Conservation (phyloP, 2,329 filamentous ascomycete genomes). For the Thielaviopsis populi region DNA sequence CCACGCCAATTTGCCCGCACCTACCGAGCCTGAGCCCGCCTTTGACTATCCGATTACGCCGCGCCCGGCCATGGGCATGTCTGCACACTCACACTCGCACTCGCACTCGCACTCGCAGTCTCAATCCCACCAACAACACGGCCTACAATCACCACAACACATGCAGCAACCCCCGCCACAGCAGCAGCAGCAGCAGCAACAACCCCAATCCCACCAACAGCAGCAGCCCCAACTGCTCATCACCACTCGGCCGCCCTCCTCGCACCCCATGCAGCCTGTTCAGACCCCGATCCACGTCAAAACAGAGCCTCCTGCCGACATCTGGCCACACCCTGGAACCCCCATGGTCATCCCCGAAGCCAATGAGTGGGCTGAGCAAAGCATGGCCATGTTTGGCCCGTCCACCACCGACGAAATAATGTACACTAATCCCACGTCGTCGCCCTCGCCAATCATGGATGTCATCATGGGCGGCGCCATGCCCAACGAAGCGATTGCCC, state of each 20-base stretch:
- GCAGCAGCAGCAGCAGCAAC: slow-evolving; percentile 12
- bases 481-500: slow-evolving; percentile 8
- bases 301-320: slow-evolving; percentile 16
- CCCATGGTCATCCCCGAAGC: slow-evolving; percentile 29
- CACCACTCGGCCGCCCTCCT: slow-evolving; percentile 9
- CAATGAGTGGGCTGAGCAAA: slow-evolving; percentile 26
- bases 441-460: slow-evolving; percentile 10
- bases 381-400: slow-evolving; percentile 14
- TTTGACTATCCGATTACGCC: slow-evolving; percentile 9
- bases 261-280: slow-evolving; percentile 13
- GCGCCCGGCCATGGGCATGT: background rate
- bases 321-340: slow-evolving; percentile 29
- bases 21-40: slow-evolving; percentile 10
- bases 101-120: background rate
- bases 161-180: slow-evolving; percentile 6
- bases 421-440: slow-evolving; percentile 6
- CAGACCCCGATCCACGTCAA: slow-evolving; percentile 10
- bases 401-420: slow-evolving; percentile 15
- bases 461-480: slow-evolving; percentile 11
- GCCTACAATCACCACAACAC: background rate
- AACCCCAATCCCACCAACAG: too few relatives aligned
- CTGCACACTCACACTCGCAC: slow-evolving; percentile 1
- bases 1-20: slow-evolving; percentile 9
- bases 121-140: slow-evolving; percentile 9
- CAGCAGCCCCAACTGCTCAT: slow-evolving; percentile 12